These are phyloP conservation scores for Dryas octopetala DNA, from an alignment of 306 rosid genomes.

Conservation along the genomic window DNA sequence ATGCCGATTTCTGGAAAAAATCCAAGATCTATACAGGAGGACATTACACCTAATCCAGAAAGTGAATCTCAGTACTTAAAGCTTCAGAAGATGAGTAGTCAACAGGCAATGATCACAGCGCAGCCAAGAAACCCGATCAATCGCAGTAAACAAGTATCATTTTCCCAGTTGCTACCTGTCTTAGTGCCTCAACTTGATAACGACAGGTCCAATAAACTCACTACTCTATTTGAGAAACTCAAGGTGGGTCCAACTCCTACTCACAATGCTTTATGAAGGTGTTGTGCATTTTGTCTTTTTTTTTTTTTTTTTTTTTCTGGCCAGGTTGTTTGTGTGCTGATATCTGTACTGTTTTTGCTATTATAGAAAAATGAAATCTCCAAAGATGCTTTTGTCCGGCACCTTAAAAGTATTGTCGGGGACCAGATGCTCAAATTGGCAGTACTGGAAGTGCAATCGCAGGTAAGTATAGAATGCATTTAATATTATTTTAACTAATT, in stretches of 20 bases:
- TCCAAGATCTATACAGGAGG: conserved; percentile 41
- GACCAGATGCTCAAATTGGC: conserved; percentile 88
- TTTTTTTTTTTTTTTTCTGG: background rate
- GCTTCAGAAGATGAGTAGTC: conserved; percentile 91
- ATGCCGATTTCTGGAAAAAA: conserved; percentile 50
- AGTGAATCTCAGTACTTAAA: conserved; percentile 75
- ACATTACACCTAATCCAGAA: conserved; percentile 44
- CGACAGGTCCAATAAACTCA: conserved; percentile 83
- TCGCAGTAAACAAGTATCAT: conserved; percentile 72
- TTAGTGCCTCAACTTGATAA: conserved; percentile 79
- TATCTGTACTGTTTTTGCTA: conserved; percentile 30
- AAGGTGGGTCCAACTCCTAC: conserved; percentile 46
- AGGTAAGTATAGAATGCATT: conserved; percentile 42
- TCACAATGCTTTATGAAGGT: conserved; percentile 15
- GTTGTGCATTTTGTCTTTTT: conserved; percentile 26
- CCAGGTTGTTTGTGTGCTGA: background rate
- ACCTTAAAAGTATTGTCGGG: conserved; percentile 77
- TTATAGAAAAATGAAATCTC: conserved; percentile 74
- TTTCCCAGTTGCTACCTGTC: conserved; percentile 72
- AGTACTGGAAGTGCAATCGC: conserved; percentile 61
- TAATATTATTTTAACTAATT: background rate
- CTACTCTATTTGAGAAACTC: conserved; percentile 61
- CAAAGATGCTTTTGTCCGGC: conserved; percentile 78
- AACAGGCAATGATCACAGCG: conserved; percentile 66
- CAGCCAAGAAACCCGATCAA: conserved; percentile 57